Evolutionary conservation across 2,329 filamentous ascomycete species (phyloP).

Genomic region (Verticillium longisporum): DNA sequence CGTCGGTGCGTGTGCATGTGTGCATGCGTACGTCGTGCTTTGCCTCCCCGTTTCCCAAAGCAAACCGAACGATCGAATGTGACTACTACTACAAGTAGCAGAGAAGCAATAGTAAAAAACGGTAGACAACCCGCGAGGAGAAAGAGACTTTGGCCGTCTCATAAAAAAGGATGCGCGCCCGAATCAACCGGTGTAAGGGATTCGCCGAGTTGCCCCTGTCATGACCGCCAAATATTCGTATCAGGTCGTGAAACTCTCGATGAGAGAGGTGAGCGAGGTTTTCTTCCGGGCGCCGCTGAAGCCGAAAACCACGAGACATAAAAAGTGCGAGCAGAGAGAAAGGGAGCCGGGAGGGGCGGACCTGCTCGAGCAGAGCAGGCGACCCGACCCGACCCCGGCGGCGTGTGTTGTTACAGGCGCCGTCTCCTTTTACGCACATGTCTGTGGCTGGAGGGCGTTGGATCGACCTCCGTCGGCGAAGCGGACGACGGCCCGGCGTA

Average conservation of each 20-base stretch:
- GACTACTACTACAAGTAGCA: not conserved
- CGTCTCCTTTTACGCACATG: slow-evolving; percentile 25
- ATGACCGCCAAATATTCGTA: slow-evolving; percentile 11
- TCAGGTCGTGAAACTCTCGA: slow-evolving; percentile 13
- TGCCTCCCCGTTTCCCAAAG: slow-evolving; percentile 5
- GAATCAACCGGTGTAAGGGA: slow-evolving; percentile 9
- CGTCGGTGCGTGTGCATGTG: not conserved
- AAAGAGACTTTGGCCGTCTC: not conserved
- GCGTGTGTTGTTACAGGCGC: slow-evolving; percentile 1
- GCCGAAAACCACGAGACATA: slow-evolving; percentile 10
- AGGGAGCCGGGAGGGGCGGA: not conserved
- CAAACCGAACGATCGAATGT: slow-evolving; percentile 1
- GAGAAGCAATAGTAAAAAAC: slow-evolving; percentile 4
- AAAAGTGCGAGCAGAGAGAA: slow-evolving; percentile 3
- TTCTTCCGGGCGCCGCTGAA: slow-evolving; percentile 3
- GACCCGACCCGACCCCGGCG: not conserved
- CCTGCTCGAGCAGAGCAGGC: not conserved
- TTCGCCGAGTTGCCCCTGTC: slow-evolving; percentile 8
- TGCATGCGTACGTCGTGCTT: slow-evolving; percentile 2
- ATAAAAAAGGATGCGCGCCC: slow-evolving; percentile 1
- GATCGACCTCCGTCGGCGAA: slow-evolving; percentile 32
- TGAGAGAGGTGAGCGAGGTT: slow-evolving; percentile 9
- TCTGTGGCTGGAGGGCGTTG: slow-evolving; percentile 20
- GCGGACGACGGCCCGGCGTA: slow-evolving; percentile 31
- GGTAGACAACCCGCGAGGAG: not conserved